Evolutionary conservation across 1,284 basidiomycete species (phyloP), one percentile per base, ranked within the genome.

Genomic region (Malassezia psittaci): DNA sequence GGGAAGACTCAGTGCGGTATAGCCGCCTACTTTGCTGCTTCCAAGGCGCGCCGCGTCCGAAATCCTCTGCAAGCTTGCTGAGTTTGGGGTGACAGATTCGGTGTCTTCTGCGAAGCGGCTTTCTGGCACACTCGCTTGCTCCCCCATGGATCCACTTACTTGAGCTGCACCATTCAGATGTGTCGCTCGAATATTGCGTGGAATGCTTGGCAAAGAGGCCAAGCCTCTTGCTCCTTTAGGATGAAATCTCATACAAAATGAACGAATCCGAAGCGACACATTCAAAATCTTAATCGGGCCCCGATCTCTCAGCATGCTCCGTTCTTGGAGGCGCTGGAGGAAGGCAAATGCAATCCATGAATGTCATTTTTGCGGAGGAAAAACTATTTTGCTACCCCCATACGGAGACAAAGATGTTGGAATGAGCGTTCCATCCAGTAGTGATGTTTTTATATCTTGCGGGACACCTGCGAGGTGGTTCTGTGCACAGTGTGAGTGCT

Each of bases 301-400:
- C 33, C 34, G 34, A 37, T 48, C 16, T 6, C 13, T 29, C 34
- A 21, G 15, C 46, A 36, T 19, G n/a, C 12, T 38, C 19, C 15
- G n/a, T 15, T 37, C 24, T 37, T 34, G 44, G 44, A 16, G 46
- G 11, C 46, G 16, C 15, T 19, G 19, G 15, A 29, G 18, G 7
- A 24, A n/a, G 34, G 8, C 38, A 42, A 47, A 8, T 12, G 29
- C 37, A 9, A 13, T 11, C 12, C n/a, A 21, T n/a, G 48, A 46
- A 43, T 69, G 67, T 61, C 65, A 66, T 60, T 69, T 62, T 52
- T 69, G 67, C 48, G 51, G 57, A 41, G 58, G 53, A 38, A 52
- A 44, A 12, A 66, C 65, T 41, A 48, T 63, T 50, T 59, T 69
- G 33, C 51, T 67, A 7, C 67, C 67, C 1, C 67, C 67, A 2